Evolutionary conservation across 768 basidiomycete genomes (phyloP).

Genomic region (Termitomyces titanicus): DNA sequence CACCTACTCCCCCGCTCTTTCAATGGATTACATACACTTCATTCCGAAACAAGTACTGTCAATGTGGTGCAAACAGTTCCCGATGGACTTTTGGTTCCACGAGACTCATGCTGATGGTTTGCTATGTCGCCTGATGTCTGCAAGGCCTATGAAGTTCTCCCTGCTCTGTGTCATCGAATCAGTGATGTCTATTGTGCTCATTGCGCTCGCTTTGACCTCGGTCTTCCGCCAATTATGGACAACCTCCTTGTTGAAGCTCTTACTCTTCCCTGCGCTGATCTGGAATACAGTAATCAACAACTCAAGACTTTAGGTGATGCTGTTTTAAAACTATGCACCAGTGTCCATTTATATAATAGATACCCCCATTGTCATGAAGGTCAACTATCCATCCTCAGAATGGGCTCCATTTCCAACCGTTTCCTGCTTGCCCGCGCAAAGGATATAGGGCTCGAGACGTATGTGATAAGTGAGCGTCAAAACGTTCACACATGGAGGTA

Average conservation of each 20-base stretch:
- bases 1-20: constrained; percentile 37
- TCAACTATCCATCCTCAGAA: constrained; percentile 64
- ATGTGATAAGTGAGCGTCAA: constrained; percentile 56
- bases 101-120: constrained; percentile 50
- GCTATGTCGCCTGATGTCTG: constrained; percentile 48
- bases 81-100: constrained; percentile 32
- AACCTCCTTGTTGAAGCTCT: constrained; percentile 68
- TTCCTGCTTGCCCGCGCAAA: constrained; percentile 67
- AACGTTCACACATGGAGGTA: constrained; percentile 60
- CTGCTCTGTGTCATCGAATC: constrained; percentile 63
- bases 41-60: constrained; percentile 8
- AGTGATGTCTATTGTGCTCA: constrained; percentile 62
- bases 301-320: constrained; percentile 87
- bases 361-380: constrained; percentile 82
- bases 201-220: constrained; percentile 47
- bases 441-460: constrained; percentile 58
- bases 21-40: constrained; percentile 33
- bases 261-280: constrained; percentile 62
- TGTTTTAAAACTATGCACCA: constrained; percentile 72
- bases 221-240: constrained; percentile 56
- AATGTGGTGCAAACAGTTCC: constrained; percentile 18
- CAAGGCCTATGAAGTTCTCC: constrained; percentile 53
- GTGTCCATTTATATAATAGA: constrained; percentile 73
- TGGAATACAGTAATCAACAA: constrained; percentile 77
- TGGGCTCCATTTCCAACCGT: constrained; percentile 64